Percentiles rank a stretch among this genome's conserved stretches.
Conservation (phyloP, 176 grass and related monocot species). For the Oryza meyeriana region DNA sequence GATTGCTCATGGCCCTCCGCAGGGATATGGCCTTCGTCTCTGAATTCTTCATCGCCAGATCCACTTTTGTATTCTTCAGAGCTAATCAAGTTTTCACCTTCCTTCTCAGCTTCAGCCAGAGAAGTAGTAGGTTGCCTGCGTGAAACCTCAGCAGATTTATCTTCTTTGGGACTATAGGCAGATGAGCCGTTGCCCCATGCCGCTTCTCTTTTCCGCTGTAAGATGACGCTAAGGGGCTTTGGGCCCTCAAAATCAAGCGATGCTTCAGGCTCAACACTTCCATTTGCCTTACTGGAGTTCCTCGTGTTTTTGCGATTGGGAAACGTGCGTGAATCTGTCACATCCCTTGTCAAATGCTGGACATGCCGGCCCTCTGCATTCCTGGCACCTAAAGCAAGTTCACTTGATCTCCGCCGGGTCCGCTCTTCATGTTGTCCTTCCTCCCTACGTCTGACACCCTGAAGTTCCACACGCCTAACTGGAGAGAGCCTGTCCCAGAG, state of each 20-base stretch:
- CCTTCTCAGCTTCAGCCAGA: conserved; percentile 35
- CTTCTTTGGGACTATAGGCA: conserved; percentile 30
- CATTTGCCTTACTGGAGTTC: conserved; percentile 49
- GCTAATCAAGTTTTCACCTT: conserved; percentile 24
- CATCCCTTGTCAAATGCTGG: conserved; percentile 37
- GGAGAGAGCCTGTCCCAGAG: conserved; percentile 55
- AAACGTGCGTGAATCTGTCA: conserved; percentile 39
- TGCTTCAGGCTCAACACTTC: conserved; percentile 38
- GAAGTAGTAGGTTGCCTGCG: conserved; percentile 28
- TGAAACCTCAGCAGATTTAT: conserved; percentile 27
- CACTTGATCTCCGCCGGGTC: conserved; percentile 38
- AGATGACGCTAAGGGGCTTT: conserved; percentile 71
- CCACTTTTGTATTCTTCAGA: conserved; percentile 50
- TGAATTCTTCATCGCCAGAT: conserved; percentile 46
- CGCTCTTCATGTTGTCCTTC: conserved; percentile 36
- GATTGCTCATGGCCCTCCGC: conserved; percentile 44
- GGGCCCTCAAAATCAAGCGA: conserved; percentile 70
- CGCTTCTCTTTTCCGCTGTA: conserved; percentile 74
- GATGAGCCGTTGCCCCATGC: conserved; percentile 31
- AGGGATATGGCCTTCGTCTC: conserved; percentile 49
- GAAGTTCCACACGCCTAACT: conserved; percentile 32
- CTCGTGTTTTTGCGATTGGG: conserved; percentile 48
- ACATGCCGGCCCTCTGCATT: conserved; percentile 33
- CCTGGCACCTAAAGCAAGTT: conserved; percentile 44
- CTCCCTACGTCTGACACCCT: conserved; percentile 39